These are phyloP conservation scores for Entomortierella parvispora DNA, from an alignment of 192 early-diverging fungal genomes.

Conservation along the genomic window DNA sequence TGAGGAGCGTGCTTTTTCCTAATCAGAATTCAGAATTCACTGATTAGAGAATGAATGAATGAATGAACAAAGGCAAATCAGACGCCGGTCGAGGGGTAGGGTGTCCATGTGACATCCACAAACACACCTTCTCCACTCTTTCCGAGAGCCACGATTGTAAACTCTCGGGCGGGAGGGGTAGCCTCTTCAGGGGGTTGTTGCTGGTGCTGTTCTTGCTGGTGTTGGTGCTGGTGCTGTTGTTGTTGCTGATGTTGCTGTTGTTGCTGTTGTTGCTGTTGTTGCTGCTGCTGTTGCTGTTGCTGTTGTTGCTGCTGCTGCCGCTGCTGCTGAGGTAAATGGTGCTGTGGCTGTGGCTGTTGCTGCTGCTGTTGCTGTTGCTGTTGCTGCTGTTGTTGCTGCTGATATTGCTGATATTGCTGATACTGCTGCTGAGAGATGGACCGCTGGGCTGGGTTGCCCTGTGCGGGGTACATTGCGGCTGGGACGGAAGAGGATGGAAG, in stretches of 20 bases:
- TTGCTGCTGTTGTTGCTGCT: slow-evolving; percentile 1
- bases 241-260: slow-evolving; percentile 2
- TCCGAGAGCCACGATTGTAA: slow-evolving; percentile 47
- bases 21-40: too few species aligned
- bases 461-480: slow-evolving; percentile 1
- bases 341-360: slow-evolving; percentile 4
- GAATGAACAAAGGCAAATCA: background rate
- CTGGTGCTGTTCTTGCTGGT: slow-evolving; percentile 19
- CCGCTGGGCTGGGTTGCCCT: background rate
- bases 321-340: background rate
- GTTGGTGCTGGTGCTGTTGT: slow-evolving; percentile 15
- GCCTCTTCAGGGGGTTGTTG: background rate
- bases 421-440: background rate
- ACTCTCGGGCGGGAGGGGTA: slow-evolving; percentile 16
- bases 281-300: slow-evolving; percentile 4
- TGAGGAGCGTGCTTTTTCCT: slow-evolving; percentile 61
- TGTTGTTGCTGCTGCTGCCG: background rate
- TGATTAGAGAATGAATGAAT: background rate
- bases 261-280: slow-evolving; percentile 16
- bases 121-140: slow-evolving; percentile 48
- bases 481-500: too few species aligned
- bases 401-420: background rate
- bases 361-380: background rate
- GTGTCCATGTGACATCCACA: background rate
- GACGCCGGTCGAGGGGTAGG: background rate